phyloP scores from a whole-genome alignment of 768 basidiomycete species.

The Pleurotus ostreatus region DNA sequence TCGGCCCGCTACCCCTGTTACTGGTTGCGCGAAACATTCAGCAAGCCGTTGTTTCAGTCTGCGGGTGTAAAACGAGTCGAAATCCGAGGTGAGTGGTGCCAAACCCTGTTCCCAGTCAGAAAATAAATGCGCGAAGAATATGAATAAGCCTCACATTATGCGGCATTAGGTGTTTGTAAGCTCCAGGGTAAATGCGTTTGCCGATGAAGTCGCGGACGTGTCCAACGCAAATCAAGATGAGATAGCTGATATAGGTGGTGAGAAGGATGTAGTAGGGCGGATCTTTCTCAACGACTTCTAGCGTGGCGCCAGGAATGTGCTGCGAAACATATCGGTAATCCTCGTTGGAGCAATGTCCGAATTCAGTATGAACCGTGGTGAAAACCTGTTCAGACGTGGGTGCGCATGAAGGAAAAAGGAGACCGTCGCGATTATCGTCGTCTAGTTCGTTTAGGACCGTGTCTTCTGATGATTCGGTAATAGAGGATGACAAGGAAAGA shows the following conservation, averaged over 20 bases:
- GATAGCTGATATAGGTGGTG: slow-evolving; percentile 90
- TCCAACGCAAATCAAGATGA: slow-evolving; percentile 87
- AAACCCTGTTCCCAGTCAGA: slow-evolving; percentile 65
- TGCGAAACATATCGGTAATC: slow-evolving; percentile 65
- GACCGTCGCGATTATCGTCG: slow-evolving; percentile 49
- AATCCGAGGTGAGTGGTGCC: slow-evolving; percentile 95
- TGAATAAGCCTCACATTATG: slow-evolving; percentile 58
- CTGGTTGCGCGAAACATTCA: slow-evolving; percentile 90
- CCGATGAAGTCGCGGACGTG: slow-evolving; percentile 95
- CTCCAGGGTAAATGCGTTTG: slow-evolving; percentile 66
- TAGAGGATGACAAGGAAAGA: slow-evolving; percentile 68
- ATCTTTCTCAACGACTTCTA: slow-evolving; percentile 61
- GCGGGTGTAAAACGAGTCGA: slow-evolving; percentile 98
- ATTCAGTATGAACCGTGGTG: slow-evolving; percentile 82
- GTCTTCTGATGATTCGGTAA: slow-evolving; percentile 68
- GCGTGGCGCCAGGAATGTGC: slow-evolving; percentile 46
- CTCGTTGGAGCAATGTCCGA: slow-evolving; percentile 85
- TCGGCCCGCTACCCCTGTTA: slow-evolving; percentile 93
- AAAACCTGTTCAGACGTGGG: slow-evolving; percentile 81
- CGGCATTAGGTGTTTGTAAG: slow-evolving; percentile 81
- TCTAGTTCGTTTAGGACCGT: slow-evolving; percentile 48
- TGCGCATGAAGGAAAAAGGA: slow-evolving; percentile 58
- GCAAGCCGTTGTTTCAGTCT: slow-evolving; percentile 92
- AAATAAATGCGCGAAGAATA: background rate
- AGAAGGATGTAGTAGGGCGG: slow-evolving; percentile 92